phyloP scores from a whole-genome alignment of 1,284 basidiomycete species.

The Trametes versicolor region DNA sequence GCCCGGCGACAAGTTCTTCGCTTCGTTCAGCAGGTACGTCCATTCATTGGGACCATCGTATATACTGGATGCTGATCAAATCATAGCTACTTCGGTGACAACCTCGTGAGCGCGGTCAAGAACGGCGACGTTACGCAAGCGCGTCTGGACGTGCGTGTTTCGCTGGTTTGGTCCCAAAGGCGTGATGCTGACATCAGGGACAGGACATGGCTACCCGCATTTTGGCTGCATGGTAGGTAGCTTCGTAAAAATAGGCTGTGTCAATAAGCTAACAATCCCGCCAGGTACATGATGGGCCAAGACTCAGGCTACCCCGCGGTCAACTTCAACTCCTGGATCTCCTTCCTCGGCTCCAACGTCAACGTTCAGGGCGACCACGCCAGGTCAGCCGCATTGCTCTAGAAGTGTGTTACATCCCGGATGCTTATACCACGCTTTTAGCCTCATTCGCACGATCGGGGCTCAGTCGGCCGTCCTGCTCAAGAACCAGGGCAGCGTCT shows the following conservation, averaged over 20 bases:
- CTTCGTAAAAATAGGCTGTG: not conserved
- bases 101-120: conserved; percentile 34
- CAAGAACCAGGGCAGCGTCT: conserved; percentile 62
- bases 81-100: conserved; percentile 35
- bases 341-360: conserved; percentile 53
- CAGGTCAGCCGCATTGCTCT: conserved; percentile 47
- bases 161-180: too few species aligned
- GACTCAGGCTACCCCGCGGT: conserved; percentile 64
- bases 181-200: not conserved
- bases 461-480: conserved; percentile 67
- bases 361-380: conserved; percentile 75
- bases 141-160: conserved; percentile 32
- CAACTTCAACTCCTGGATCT: conserved; percentile 50
- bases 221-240: conserved; percentile 62
- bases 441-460: conserved; percentile 64
- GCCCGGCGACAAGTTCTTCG: conserved; percentile 60
- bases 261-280: not conserved
- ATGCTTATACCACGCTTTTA: conserved; percentile 30
- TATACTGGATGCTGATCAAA: not conserved
- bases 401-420: not conserved
- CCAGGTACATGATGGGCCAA: conserved; percentile 66
- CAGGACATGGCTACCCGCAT: conserved; percentile 72
- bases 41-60: not conserved
- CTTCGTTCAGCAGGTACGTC: conserved; percentile 30
- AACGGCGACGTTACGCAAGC: conserved; percentile 29